These are phyloP conservation scores for Exophiala calicioides DNA, from an alignment of 2,329 filamentous ascomycete species.

Conservation along the genomic window DNA sequence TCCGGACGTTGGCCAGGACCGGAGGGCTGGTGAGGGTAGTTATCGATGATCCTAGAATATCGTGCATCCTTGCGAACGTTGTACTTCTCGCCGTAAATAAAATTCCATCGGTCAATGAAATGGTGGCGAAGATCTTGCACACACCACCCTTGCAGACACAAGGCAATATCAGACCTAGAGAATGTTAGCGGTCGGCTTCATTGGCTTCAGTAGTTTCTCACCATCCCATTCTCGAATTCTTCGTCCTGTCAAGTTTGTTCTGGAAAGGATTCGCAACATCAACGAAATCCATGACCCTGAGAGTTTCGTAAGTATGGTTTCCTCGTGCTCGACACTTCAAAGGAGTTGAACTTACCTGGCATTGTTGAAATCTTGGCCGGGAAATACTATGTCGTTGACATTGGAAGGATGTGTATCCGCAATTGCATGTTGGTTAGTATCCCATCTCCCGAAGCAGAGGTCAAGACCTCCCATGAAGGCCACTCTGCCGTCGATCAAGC, in stretches of 20 bases:
- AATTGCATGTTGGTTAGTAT: conserved; percentile 83
- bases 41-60: conserved; percentile 45
- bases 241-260: conserved; percentile 80
- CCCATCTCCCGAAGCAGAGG: conserved; percentile 84
- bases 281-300: conserved; percentile 72
- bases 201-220: not conserved
- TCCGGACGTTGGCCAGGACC: conserved; percentile 34
- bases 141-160: conserved; percentile 73
- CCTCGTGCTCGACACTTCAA: no score
- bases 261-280: conserved; percentile 77
- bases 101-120: conserved; percentile 89
- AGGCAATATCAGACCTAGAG: conserved; percentile 67
- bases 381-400: conserved; percentile 74
- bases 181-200: not conserved
- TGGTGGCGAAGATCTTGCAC: conserved; percentile 74
- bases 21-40: conserved; percentile 36
- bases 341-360: conserved; percentile 55
- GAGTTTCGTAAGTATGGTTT: not conserved
- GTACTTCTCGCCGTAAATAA: conserved; percentile 84
- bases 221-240: conserved; percentile 88
- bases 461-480: conserved; percentile 93
- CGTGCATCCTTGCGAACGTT: conserved; percentile 54
- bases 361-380: conserved; percentile 92
- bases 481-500: conserved; percentile 72
- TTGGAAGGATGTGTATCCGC: conserved; percentile 80